Base-by-base conservation (phyloP, 2,329 filamentous ascomycete genomes). In the Exophiala aquamarina region DNA sequence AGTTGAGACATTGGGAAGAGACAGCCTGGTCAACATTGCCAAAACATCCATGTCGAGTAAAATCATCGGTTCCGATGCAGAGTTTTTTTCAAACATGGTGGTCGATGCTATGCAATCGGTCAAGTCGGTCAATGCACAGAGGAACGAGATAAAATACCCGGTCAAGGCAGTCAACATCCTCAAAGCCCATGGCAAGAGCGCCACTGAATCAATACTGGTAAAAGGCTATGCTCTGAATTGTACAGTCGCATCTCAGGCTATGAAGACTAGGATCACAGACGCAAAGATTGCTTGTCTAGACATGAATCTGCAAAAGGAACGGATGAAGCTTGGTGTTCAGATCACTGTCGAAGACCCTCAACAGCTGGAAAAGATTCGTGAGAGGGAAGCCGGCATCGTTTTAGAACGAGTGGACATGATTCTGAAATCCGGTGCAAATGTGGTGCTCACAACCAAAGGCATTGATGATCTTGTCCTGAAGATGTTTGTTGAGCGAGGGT, bases 21-120 rank as follows among this genome's bases (percentile, higher is more conserved):
- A 97, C 55, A 93, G 89, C 50, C 81, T 98, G 59, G 70, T 97
- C 64, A 96, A 83, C 73, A 96, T 98, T 66, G 93, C 93, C 54
- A 97, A 92, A 77, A 98, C 93, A 15, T 96, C 91, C 64, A 98
- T 98, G 92, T 96, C 91, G 43, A 95, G 89, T 78, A 98, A 98
- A 76, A 94, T 98, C 65, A 97, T 98, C 67, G 93, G 93, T 48
- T 76, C 87, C 47, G 93, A 98, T 71, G 90, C 89, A 10, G 90
- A 95, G 56, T 98, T 98, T 76, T 98, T 98, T 66, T 83, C 92
- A 60, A 87, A 93, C 72, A 94, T 98, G 86, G 90, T 91, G 10
- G 93, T 98, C 41, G 92, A 98, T 70, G 91, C 88, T 57, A 96
- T 98, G 79, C 84, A 87, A 66, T 87, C 91, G 44, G 93, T 98